Conservation (phyloP, 1,139 yeast species). For the Saccharomycopsis hybrid region DNA sequence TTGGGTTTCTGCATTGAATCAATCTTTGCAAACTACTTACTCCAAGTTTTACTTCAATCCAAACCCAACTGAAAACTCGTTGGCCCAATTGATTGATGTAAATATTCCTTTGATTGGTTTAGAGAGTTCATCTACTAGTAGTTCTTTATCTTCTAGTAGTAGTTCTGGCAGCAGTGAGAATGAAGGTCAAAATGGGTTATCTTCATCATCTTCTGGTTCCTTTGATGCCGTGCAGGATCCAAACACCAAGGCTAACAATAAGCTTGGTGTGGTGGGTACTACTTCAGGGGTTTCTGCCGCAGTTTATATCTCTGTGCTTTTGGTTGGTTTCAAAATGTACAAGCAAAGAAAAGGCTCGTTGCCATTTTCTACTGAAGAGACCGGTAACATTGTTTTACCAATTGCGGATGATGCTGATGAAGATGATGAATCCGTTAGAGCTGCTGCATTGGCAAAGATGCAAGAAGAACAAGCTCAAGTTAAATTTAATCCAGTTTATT, state of each 20-base stretch:
- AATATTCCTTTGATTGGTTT: slow-evolving; percentile 27
- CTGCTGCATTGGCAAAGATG: not conserved
- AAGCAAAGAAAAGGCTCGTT: slow-evolving; percentile 13
- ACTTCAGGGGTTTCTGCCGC: slow-evolving; percentile 19
- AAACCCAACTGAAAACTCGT: slow-evolving; percentile 38
- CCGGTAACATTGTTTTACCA: slow-evolving; percentile 22
- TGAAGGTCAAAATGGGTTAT: slow-evolving; percentile 9
- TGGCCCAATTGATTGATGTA: slow-evolving; percentile 56
- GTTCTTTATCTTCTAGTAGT: slow-evolving; percentile 2
- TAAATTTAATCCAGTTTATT: slow-evolving; percentile 17
- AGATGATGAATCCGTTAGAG: slow-evolving; percentile 7
- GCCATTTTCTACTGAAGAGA: slow-evolving; percentile 8
- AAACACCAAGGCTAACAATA: slow-evolving; percentile 8
- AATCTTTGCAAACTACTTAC: slow-evolving; percentile 35
- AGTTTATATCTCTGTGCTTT: slow-evolving; percentile 46
- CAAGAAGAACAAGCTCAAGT: slow-evolving; percentile 7
- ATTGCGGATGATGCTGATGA: slow-evolving; percentile 24
- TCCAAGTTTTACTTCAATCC: slow-evolving; percentile 49
- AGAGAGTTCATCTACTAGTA: slow-evolving; percentile 10
- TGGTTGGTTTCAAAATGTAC: slow-evolving; percentile 32
- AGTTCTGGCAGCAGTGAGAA: slow-evolving; percentile 16
- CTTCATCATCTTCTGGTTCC: slow-evolving; percentile 13
- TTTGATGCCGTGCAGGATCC: slow-evolving; percentile 16
- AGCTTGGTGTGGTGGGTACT: slow-evolving; percentile 15
- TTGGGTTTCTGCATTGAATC: slow-evolving; percentile 39